Base-by-base conservation (phyloP, 1,139 yeast genomes). In the Eremothecium cymbalariae region DNA sequence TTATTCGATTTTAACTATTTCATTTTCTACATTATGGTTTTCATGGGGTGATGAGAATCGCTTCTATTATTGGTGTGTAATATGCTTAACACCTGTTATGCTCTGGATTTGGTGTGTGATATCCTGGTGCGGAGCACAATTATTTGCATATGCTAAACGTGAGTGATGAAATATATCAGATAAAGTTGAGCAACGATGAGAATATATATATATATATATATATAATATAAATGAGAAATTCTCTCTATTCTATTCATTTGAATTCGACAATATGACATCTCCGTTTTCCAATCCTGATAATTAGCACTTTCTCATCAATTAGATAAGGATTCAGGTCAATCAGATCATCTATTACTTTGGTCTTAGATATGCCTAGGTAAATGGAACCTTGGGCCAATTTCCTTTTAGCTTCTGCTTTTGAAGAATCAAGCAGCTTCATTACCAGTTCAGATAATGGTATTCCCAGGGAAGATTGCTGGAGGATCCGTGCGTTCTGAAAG, bases 251-350 rank as follows among this genome's bases (percentile, higher is more conserved):
- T 14, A 26, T 18, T 45, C 43, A 53, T 13, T 43, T 41, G 33
- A 73, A 60, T 44, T 73, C 71, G 25, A 75, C 70, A 13, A 78
- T 71, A 49, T 66, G 64, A 50, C 76, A 77, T 40, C 67, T 70
- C 32, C 74, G 77, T 50, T 88, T 90, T 3, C 97, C 97, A 4
- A 77, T 60, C 44, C 94, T 70, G 7, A 86, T 55, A 30, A 88
- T 60, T 44, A 88, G 57, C 34, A 86, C 62, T 39, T 65, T 68
- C 7, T 62, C 74, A 25, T 77, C 90, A 15, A 81, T 63, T 42
- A 80, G 57, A 44, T 72, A 74, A 60, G 31, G 68, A 59, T 41
- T 69, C 76, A 34, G 70, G 72, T 6, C 43, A 8, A 25, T 16
- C 5, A 39, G 25, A 20, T 48, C 47, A 3, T 69, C 68, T 25